phyloP scores from a whole-genome alignment of 768 basidiomycete genomes.

The Gyrodon lividus region DNA sequence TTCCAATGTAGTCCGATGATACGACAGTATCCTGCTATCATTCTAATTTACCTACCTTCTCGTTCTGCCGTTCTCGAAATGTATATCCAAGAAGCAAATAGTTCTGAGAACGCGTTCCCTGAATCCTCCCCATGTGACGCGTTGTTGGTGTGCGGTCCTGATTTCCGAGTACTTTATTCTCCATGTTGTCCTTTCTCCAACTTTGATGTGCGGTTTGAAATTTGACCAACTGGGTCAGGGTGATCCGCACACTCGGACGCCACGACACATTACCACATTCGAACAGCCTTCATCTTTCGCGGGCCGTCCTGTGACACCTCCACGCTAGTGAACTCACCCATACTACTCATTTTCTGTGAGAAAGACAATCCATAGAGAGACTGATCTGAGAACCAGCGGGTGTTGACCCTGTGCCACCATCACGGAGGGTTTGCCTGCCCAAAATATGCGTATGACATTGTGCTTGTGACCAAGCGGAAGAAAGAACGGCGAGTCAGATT shows the following conservation, averaged over 20 bases:
- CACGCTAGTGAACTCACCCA: neutral
- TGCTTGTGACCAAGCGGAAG: neutral
- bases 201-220: neutral
- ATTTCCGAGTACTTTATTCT: neutral
- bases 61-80: neutral
- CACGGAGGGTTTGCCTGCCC: neutral
- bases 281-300: neutral
- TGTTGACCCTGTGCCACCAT: neutral
- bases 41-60: slow-evolving; percentile 12
- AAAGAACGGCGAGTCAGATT: neutral
- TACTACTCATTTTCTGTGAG: neutral
- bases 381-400: neutral
- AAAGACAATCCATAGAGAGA: neutral
- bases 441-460: neutral
- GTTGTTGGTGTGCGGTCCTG: neutral
- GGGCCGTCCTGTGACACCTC: neutral
- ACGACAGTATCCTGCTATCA: slow-evolving; percentile 14
- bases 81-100: neutral
- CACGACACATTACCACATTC: neutral
- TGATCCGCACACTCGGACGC: neutral
- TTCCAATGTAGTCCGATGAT: slow-evolving; percentile 15
- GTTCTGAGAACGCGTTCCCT: neutral
- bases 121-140: neutral
- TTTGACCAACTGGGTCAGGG: neutral
- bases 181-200: neutral